These are phyloP conservation scores for Coriaria nepalensis DNA, from an alignment of 306 rosid genomes.

Conservation along the genomic window DNA sequence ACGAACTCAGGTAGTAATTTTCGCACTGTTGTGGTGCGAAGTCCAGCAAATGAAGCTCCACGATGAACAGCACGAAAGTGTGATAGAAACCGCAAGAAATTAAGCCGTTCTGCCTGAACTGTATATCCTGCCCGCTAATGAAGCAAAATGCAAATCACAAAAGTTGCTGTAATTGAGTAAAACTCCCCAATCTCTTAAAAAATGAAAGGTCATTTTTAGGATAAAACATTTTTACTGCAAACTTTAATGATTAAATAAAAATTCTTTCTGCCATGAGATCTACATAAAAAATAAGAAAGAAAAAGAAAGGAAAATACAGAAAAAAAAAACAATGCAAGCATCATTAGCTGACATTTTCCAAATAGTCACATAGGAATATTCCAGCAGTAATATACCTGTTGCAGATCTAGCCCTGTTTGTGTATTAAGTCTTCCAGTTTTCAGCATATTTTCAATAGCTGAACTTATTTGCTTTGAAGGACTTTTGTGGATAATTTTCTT, in stretches of 20 bases:
- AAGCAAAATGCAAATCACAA: slow-evolving; percentile 22
- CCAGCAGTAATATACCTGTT: slow-evolving; percentile 44
- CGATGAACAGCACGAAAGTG: slow-evolving; percentile 98
- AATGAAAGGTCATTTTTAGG: too few species aligned
- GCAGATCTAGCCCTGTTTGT: slow-evolving; percentile 64
- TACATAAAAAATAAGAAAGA: too few species aligned
- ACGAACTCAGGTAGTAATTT: slow-evolving; percentile 89
- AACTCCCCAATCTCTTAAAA: slow-evolving; percentile 7
- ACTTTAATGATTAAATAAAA: too few species aligned
- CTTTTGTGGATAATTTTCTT: slow-evolving; percentile 57
- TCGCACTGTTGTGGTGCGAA: slow-evolving; percentile 90
- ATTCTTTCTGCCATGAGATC: too few species aligned
- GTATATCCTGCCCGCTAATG: slow-evolving; percentile 75
- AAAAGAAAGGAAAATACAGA: too few species aligned
- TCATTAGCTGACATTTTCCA: too few species aligned
- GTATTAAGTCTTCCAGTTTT: slow-evolving; percentile 64
- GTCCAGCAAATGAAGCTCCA: slow-evolving; percentile 92
- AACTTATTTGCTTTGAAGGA: slow-evolving; percentile 31
- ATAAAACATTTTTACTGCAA: too few species aligned
- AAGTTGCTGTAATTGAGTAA: background rate
- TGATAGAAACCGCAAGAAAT: slow-evolving; percentile 72
- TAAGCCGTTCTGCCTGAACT: slow-evolving; percentile 83
- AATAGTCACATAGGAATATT: too few species aligned
- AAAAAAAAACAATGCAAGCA: too few species aligned
- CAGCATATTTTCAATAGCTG: slow-evolving; percentile 60